Conservation (phyloP, 2,329 filamentous ascomycete genomes). For the Sclerotinia minor region DNA sequence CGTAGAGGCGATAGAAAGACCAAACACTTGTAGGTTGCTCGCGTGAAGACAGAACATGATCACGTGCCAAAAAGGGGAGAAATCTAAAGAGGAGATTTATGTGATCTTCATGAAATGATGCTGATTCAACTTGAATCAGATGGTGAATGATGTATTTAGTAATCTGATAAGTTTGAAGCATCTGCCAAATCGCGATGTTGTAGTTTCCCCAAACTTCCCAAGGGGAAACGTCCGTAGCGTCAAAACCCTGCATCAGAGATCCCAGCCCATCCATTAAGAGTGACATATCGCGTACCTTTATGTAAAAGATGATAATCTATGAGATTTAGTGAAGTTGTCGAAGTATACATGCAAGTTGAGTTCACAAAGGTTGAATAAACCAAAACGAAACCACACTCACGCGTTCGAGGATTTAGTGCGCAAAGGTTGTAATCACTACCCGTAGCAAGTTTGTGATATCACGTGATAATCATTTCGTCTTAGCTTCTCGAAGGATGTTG, state of each 20-base stretch:
- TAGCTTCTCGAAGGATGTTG: neutral
- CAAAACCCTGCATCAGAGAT: neutral
- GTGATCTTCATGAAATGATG: neutral
- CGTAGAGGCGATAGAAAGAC: neutral
- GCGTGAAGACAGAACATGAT: neutral
- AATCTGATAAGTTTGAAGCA: neutral
- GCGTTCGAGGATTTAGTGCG: slow-evolving; percentile 2
- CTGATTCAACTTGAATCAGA: slow-evolving; percentile 1
- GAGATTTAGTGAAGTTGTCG: neutral
- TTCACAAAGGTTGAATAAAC: neutral
- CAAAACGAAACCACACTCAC: neutral
- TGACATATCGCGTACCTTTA: neutral
- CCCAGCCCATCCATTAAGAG: neutral
- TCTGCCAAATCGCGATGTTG: neutral
- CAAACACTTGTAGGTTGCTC: neutral
- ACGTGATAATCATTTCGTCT: neutral
- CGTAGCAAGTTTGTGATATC: neutral
- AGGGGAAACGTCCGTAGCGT: neutral
- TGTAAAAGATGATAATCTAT: neutral
- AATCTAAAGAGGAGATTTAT: too few relatives aligned
- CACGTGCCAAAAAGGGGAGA: neutral
- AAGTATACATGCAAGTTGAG: neutral
- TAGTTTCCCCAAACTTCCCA: neutral
- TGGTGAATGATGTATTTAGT: neutral
- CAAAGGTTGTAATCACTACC: neutral